phyloP scores from a whole-genome alignment of 805 yeast species.

The Metschnikowia corniflorae region DNA sequence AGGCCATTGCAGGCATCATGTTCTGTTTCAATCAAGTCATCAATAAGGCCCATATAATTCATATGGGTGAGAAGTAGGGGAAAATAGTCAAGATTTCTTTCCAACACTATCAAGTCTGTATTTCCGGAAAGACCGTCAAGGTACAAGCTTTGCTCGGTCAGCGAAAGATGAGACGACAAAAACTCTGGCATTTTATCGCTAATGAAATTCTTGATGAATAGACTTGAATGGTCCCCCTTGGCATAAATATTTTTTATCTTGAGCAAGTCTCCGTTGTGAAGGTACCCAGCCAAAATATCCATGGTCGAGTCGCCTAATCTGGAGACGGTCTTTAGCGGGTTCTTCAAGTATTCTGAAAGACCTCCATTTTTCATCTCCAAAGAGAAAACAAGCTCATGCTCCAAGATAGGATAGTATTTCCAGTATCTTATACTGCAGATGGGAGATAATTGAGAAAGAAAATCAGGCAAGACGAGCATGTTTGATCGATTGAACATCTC shows the following conservation, averaged over 20 bases:
- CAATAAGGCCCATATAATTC: slow-evolving; percentile 78
- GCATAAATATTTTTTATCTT: slow-evolving; percentile 54
- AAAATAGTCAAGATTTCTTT: slow-evolving; percentile 69
- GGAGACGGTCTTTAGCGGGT: slow-evolving; percentile 45
- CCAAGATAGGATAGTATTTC: slow-evolving; percentile 40
- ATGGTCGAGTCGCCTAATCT: slow-evolving; percentile 49
- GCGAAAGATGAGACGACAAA: slow-evolving; percentile 32
- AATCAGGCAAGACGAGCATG: too few relatives aligned
- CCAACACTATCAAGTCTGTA: slow-evolving; percentile 73
- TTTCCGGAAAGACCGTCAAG: slow-evolving; percentile 40
- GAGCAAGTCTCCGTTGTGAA: slow-evolving; percentile 20
- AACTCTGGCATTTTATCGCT: slow-evolving; percentile 34
- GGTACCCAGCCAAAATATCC: slow-evolving; percentile 39
- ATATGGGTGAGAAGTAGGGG: slow-evolving; percentile 73
- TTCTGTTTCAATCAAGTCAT: slow-evolving; percentile 59
- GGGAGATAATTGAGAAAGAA: slow-evolving; percentile 30
- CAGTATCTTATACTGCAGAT: slow-evolving; percentile 45
- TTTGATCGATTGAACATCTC: too few relatives aligned
- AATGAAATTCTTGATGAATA: slow-evolving; percentile 42
- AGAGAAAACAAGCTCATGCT: slow-evolving; percentile 39
- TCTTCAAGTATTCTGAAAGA: slow-evolving; percentile 40
- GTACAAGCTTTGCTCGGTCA: slow-evolving; percentile 37
- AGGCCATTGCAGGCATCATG: slow-evolving; percentile 23
- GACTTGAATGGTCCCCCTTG: slow-evolving; percentile 55
- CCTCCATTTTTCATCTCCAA: slow-evolving; percentile 37